Conservation (phyloP, 2,329 filamentous ascomycete genomes). For the Fusarium nelsonii region DNA sequence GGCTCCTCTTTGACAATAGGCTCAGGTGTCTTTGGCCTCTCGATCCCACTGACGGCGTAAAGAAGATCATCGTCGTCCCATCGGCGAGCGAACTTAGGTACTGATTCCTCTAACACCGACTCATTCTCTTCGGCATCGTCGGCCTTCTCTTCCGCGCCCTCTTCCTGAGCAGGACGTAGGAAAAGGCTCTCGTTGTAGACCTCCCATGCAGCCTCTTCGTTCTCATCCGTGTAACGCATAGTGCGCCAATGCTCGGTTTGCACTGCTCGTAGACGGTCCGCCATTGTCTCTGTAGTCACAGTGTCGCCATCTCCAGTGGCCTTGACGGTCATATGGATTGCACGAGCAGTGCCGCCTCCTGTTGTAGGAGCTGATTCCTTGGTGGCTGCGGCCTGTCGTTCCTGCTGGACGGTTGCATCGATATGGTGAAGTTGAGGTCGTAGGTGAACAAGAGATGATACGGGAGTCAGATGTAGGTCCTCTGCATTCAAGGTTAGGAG, state of each 20-base stretch:
- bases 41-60: slow-evolving; percentile 61
- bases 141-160: slow-evolving; percentile 30
- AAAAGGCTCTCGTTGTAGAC: slow-evolving; percentile 80
- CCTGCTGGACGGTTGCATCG: slow-evolving; percentile 83
- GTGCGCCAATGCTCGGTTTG: slow-evolving; percentile 86
- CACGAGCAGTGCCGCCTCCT: slow-evolving; percentile 69
- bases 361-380: slow-evolving; percentile 52
- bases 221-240: slow-evolving; percentile 85
- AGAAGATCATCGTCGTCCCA: slow-evolving; percentile 62
- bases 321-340: slow-evolving; percentile 90
- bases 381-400: slow-evolving; percentile 61
- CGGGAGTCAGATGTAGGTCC: slow-evolving; percentile 86
- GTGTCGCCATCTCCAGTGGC: slow-evolving; percentile 75
- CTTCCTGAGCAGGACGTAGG: slow-evolving; percentile 43
- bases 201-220: slow-evolving; percentile 79
- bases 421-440: slow-evolving; percentile 93
- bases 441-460: slow-evolving; percentile 86
- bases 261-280: slow-evolving; percentile 79
- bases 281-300: slow-evolving; percentile 77
- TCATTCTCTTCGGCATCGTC: slow-evolving; percentile 38
- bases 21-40: slow-evolving; percentile 51
- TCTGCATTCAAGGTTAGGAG: slow-evolving; percentile 61
- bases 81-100: slow-evolving; percentile 55
- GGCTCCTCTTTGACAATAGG: slow-evolving; percentile 49
- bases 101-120: slow-evolving; percentile 51